A percentile compares a stretch with the other conserved stretches of the same genome.
phyloP scores from a whole-genome alignment of 2,329 filamentous ascomycete species.

The Niveomyces coronatus region DNA sequence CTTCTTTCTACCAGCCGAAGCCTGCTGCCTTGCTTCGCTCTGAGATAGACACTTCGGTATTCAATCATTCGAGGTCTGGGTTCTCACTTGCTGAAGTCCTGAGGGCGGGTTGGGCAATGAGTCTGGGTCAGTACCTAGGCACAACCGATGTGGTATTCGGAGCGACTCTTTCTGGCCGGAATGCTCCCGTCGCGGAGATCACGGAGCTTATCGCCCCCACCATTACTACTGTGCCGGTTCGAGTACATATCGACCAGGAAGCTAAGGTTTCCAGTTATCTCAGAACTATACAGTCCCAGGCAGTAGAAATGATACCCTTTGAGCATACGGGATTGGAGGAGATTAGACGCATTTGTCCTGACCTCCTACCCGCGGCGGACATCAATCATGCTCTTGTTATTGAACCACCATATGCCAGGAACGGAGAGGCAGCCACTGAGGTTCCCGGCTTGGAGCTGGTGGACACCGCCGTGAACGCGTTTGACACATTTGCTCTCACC shows the following conservation, averaged over 20 bases:
- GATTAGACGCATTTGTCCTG: background rate
- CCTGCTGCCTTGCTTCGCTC: slow-evolving; percentile 3
- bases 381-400: slow-evolving; percentile 7
- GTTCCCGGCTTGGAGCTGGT: slow-evolving; percentile 5
- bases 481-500: slow-evolving; percentile 8
- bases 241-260: slow-evolving; percentile 11
- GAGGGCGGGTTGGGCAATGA: slow-evolving; percentile 14
- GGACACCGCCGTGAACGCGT: slow-evolving; percentile 6
- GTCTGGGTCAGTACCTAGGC: slow-evolving; percentile 14
- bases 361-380: slow-evolving; percentile 5
- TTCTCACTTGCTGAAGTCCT: slow-evolving; percentile 5
- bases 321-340: slow-evolving; percentile 15
- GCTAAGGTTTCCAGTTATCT: slow-evolving; percentile 12
- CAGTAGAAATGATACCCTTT: slow-evolving; percentile 11
- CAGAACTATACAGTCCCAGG: slow-evolving; percentile 13
- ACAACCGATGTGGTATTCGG: slow-evolving; percentile 18
- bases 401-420: slow-evolving; percentile 1
- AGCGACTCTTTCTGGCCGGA: slow-evolving; percentile 19
- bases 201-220: slow-evolving; percentile 19
- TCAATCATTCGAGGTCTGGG: background rate
- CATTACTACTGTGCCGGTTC: slow-evolving; percentile 21
- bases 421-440: slow-evolving; percentile 1
- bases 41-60: slow-evolving; percentile 3
- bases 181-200: slow-evolving; percentile 17
- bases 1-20: slow-evolving; percentile 6